These are phyloP conservation scores for Apiotrichum veenhuisii DNA, from an alignment of 1,284 basidiomycete species.

Conservation along the genomic window DNA sequence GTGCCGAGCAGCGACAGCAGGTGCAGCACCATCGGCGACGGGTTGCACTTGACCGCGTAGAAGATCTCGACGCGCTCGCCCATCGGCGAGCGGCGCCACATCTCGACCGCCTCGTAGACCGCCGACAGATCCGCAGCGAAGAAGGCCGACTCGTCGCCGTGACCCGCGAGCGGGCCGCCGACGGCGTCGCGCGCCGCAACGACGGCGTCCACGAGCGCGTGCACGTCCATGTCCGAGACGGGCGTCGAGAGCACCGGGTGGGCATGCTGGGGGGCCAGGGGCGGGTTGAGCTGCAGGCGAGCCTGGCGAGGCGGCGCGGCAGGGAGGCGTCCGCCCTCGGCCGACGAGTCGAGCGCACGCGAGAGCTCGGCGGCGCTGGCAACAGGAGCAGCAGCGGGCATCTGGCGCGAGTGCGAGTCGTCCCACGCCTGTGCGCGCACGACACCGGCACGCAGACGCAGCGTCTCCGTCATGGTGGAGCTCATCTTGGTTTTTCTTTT, in stretches of 20 bases:
- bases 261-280: slow-evolving; percentile 15
- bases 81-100: slow-evolving; percentile 77
- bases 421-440: slow-evolving; percentile 19
- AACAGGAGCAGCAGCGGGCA: not conserved
- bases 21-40: slow-evolving; percentile 88
- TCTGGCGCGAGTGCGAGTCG: not conserved
- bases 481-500: slow-evolving; percentile 11
- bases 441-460: slow-evolving; percentile 9
- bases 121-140: slow-evolving; percentile 91
- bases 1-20: slow-evolving; percentile 83
- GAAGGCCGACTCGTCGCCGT: slow-evolving; percentile 74
- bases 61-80: slow-evolving; percentile 74
- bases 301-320: slow-evolving; percentile 25
- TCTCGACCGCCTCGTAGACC: slow-evolving; percentile 79
- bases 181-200: slow-evolving; percentile 25
- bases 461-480: slow-evolving; percentile 22
- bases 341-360: slow-evolving; percentile 35
- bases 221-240: slow-evolving; percentile 32
- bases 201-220: slow-evolving; percentile 33
- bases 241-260: slow-evolving; percentile 26
- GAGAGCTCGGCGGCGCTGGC: slow-evolving; percentile 29
- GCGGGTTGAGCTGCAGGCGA: slow-evolving; percentile 20
- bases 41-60: slow-evolving; percentile 97
- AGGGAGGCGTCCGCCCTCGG: slow-evolving; percentile 28
- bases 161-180: slow-evolving; percentile 15